Evolutionary conservation across 2,329 filamentous ascomycete species (phyloP).

Genomic region (Monilinia fructicola): DNA sequence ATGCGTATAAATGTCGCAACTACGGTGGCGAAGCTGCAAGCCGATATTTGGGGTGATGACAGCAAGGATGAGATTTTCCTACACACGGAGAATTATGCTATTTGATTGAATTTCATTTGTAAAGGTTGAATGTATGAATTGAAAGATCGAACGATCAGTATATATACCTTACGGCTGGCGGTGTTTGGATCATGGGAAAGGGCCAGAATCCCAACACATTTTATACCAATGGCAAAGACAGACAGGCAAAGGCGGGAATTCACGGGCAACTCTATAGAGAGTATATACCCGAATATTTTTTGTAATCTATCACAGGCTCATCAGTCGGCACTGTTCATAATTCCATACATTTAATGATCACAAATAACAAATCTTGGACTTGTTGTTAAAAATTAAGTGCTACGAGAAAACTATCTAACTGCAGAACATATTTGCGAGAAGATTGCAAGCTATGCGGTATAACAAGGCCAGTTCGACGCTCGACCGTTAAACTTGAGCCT

Average conservation of each 20-base stretch:
- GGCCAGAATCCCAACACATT: constrained; percentile 3
- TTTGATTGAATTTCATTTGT: constrained; percentile 49
- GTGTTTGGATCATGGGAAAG: constrained; percentile 15
- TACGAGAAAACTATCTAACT: neutral
- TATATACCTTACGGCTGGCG: constrained; percentile 10
- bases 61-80: constrained; percentile 86
- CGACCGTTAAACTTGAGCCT: neutral
- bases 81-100: constrained; percentile 92
- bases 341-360: constrained; percentile 17
- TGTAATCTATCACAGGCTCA: constrained; percentile 20
- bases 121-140: constrained; percentile 1
- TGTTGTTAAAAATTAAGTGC: neutral
- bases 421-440: neutral
- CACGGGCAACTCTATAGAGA: constrained; percentile 2
- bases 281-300: constrained; percentile 5
- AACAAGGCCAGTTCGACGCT: constrained; percentile 8
- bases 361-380: neutral
- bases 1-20: constrained; percentile 89
- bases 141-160: constrained; percentile 11
- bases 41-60: constrained; percentile 76
- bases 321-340: constrained; percentile 16
- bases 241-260: constrained; percentile 1
- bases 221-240: constrained; percentile 14
- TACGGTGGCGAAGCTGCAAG: constrained; percentile 79
- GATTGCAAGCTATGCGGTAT: constrained; percentile 17